These are phyloP conservation scores for Taphrina populina DNA, from an alignment of 1,139 yeast species.

Conservation along the genomic window DNA sequence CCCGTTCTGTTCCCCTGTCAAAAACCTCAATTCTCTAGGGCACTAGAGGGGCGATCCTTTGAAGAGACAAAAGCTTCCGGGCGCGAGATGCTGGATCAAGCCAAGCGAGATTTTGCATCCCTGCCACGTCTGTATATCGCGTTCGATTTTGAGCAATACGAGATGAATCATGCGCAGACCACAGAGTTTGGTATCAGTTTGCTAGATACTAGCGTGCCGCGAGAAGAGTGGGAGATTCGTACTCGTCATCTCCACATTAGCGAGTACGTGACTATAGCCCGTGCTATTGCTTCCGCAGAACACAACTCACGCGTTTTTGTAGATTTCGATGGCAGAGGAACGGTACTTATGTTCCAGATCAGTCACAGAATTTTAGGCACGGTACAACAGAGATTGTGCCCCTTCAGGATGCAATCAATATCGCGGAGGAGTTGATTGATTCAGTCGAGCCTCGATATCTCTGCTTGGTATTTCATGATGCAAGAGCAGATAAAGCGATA, in stretches of 20 bases:
- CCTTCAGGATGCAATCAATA: neutral
- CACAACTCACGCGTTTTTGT: neutral
- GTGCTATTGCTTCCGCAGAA: neutral
- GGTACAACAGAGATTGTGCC: slow-evolving; percentile 3
- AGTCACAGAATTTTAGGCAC: slow-evolving; percentile 6
- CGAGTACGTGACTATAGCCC: slow-evolving; percentile 1
- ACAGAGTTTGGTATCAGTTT: slow-evolving; percentile 27
- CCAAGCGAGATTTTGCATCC: neutral
- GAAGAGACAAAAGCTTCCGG: neutral
- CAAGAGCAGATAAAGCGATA: slow-evolving; percentile 8
- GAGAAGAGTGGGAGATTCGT: neutral
- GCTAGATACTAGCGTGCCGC: neutral
- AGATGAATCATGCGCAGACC: slow-evolving; percentile 11
- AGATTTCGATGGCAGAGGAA: neutral
- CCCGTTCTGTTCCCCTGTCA: too few species aligned
- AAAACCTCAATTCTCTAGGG: too few species aligned
- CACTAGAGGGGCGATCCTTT: too few species aligned
- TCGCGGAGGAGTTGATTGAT: neutral
- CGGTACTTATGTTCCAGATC: slow-evolving; percentile 13
- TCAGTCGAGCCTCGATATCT: neutral
- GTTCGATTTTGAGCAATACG: slow-evolving; percentile 12
- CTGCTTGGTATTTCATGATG: slow-evolving; percentile 15
- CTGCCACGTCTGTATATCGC: slow-evolving; percentile 9
- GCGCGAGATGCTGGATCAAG: neutral
- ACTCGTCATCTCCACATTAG: slow-evolving; percentile 3